These are phyloP conservation scores for Ogataea nitratoaversa DNA, from an alignment of 805 yeast genomes.

Conservation along the genomic window DNA sequence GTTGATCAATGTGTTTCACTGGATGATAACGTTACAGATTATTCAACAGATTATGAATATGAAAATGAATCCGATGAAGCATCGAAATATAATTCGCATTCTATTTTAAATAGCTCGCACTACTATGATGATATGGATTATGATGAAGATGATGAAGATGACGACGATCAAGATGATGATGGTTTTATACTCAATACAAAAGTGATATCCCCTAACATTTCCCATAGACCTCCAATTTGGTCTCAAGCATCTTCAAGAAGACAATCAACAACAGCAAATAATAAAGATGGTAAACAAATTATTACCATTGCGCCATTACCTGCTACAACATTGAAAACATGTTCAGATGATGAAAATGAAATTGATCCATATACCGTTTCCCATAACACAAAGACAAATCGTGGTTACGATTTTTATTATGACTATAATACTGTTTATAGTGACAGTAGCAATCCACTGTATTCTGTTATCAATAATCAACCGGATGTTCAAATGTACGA, in stretches of 20 bases:
- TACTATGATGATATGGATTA: constrained; percentile 23
- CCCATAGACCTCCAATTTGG: constrained; percentile 27
- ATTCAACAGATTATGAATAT: constrained; percentile 19
- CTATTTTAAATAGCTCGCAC: constrained; percentile 1
- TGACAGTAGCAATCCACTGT: constrained; percentile 44
- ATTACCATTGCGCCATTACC: constrained; percentile 78
- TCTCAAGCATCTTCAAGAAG: constrained; percentile 10
- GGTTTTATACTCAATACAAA: constrained; percentile 23
- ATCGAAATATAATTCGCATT: constrained; percentile 16
- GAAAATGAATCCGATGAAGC: constrained; percentile 24
- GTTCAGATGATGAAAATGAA: constrained; percentile 58
- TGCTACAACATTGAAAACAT: constrained; percentile 79
- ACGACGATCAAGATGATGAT: constrained; percentile 24
- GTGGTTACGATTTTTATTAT: constrained; percentile 75
- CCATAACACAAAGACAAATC: constrained; percentile 65
- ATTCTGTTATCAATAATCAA: constrained; percentile 16
- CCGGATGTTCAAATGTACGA: constrained; percentile 31
- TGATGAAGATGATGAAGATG: constrained; percentile 21
- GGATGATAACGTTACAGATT: constrained; percentile 31
- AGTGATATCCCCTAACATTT: constrained; percentile 15
- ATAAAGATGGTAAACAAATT: constrained; percentile 9
- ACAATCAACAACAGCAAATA: constrained; percentile 2
- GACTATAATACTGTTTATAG: constrained; percentile 77
- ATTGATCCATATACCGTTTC: constrained; percentile 58
- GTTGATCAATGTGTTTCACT: constrained; percentile 93